Evolutionary conservation across 1,284 basidiomycete species (phyloP).

Genomic region (Cutaneotrichosporon dermatis): DNA sequence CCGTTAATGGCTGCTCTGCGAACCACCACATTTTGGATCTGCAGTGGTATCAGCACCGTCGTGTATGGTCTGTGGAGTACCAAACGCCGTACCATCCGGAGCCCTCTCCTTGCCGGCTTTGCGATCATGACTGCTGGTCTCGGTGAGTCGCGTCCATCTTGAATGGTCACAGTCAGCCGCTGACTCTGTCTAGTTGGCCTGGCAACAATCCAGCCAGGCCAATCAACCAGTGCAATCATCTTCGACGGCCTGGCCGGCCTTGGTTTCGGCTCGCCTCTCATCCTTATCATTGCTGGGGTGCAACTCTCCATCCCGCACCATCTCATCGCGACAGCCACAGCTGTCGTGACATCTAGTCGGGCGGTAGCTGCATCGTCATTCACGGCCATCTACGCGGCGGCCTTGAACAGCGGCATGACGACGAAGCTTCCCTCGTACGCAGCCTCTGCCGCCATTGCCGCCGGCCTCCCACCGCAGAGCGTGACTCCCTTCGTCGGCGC

Average conservation of each 20-base stretch:
- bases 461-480: conserved; percentile 13
- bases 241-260: conserved; percentile 20
- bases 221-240: conserved; percentile 1
- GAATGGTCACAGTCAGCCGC: background rate
- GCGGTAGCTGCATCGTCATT: conserved; percentile 17
- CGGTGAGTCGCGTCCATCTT: background rate
- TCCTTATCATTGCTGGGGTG: conserved; percentile 21
- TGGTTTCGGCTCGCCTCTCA: conserved; percentile 23
- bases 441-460: conserved; percentile 13
- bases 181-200: conserved; percentile 9
- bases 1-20: conserved; percentile 9
- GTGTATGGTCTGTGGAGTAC: conserved; percentile 16
- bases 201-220: conserved; percentile 11
- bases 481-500: conserved; percentile 12
- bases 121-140: conserved; percentile 14
- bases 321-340: conserved; percentile 25
- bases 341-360: conserved; percentile 18
- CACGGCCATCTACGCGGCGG: conserved; percentile 22
- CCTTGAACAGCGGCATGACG: conserved; percentile 6
- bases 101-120: conserved; percentile 17
- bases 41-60: conserved; percentile 5
- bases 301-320: conserved; percentile 25
- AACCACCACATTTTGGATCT: conserved; percentile 8
- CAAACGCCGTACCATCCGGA: conserved; percentile 13
- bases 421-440: conserved; percentile 16